Evolutionary conservation across 2,329 filamentous ascomycete species (phyloP).

Genomic region (Nemania diffusa): DNA sequence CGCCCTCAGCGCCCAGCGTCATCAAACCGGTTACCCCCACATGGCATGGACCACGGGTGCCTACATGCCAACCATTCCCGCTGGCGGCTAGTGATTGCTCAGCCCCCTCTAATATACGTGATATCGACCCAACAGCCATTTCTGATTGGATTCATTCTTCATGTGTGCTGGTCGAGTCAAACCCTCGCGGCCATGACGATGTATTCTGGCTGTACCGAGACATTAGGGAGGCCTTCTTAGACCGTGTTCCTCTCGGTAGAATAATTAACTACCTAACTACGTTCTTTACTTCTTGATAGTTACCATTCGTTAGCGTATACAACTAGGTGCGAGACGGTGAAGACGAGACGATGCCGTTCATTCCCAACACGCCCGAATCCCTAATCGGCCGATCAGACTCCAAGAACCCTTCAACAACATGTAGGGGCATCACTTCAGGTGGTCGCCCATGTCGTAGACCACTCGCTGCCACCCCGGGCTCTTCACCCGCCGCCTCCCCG

Average conservation of each 20-base stretch:
- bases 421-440: conserved; percentile 83
- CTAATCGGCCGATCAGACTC: conserved; percentile 83
- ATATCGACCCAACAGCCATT: too few species aligned
- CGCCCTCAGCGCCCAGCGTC: too few species aligned
- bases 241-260: neutral
- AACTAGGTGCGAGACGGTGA: neutral
- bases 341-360: conserved; percentile 72
- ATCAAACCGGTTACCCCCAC: too few species aligned
- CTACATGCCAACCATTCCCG: conserved; percentile 30
- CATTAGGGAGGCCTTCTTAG: conserved; percentile 4
- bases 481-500: conserved; percentile 46
- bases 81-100: conserved; percentile 24
- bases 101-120: conserved; percentile 35
- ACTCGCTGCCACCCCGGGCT: conserved; percentile 61
- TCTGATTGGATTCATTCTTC: conserved; percentile 13
- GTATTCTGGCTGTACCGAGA: conserved; percentile 22
- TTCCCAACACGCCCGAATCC: conserved; percentile 82
- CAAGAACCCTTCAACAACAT: conserved; percentile 84
- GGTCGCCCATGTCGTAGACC: conserved; percentile 86
- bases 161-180: conserved; percentile 28
- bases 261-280: neutral
- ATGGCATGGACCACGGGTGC: conserved; percentile 8
- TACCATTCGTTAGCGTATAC: neutral
- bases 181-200: conserved; percentile 21
- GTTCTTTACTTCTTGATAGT: neutral